Evolutionary conservation across 768 basidiomycete genomes (phyloP).

Genomic region (Pisolithus orientalis): DNA sequence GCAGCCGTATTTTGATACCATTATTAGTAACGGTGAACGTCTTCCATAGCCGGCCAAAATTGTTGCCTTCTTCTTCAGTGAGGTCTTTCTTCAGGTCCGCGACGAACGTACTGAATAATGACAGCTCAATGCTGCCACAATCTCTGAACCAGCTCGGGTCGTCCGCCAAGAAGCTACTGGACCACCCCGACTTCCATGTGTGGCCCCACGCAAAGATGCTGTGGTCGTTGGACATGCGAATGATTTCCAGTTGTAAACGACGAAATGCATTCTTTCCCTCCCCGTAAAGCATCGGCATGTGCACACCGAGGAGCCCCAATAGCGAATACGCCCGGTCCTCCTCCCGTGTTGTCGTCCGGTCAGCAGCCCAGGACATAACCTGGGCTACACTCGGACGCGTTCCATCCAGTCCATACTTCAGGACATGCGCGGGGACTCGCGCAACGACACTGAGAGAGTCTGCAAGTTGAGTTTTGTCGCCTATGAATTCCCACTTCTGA

Average conservation of each 20-base stretch:
- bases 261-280: conserved; percentile 8
- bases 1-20: too few species aligned
- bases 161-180: neutral
- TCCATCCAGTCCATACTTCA: neutral
- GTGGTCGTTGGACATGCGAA: neutral
- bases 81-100: too few species aligned
- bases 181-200: neutral
- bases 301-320: conserved; percentile 9
- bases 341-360: too few species aligned
- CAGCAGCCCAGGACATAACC: too few species aligned
- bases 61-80: too few species aligned
- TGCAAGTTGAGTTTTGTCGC: neutral
- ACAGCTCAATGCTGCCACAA: neutral
- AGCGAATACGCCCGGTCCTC: conserved; percentile 9
- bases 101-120: too few species aligned
- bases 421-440: neutral
- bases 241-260: conserved; percentile 2
- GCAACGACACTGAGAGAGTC: neutral
- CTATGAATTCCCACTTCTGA: neutral
- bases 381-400: neutral
- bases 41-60: too few species aligned
- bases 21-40: too few species aligned
- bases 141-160: neutral
- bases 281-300: neutral
- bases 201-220: conserved; percentile 1